These are phyloP conservation scores for Poa annua DNA, from an alignment of 176 grass and related monocot genomes.

Conservation along the genomic window DNA sequence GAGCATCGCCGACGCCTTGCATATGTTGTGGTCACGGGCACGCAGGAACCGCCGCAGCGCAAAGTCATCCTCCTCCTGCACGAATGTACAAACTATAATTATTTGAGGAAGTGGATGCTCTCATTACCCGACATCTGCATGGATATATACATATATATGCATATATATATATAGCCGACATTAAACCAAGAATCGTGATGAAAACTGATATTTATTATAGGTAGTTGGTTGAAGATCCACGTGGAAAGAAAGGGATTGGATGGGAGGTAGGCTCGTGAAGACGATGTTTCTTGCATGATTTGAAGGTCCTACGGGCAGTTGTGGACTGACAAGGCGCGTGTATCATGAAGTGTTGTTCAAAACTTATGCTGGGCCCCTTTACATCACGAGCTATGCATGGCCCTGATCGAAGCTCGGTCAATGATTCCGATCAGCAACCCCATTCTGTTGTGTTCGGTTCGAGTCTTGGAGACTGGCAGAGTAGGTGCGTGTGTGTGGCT, in stretches of 20 bases:
- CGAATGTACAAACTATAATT: too few relatives aligned
- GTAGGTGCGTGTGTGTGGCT: too few relatives aligned
- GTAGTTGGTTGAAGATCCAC: background rate
- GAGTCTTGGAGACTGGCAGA: too few relatives aligned
- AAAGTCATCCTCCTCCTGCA: conserved; percentile 63
- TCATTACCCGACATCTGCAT: background rate
- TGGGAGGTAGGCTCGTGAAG: background rate
- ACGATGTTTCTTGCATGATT: background rate
- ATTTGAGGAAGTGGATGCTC: background rate
- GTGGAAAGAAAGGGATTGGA: background rate
- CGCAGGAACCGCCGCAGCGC: conserved; percentile 65
- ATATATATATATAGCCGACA: background rate
- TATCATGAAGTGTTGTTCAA: background rate
- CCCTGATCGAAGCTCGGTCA: background rate
- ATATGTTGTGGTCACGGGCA: conserved; percentile 51
- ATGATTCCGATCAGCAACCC: background rate
- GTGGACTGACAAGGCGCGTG: background rate
- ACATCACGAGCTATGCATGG: background rate
- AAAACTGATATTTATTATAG: background rate
- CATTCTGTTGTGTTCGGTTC: background rate
- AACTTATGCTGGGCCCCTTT: background rate
- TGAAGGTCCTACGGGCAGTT: background rate
- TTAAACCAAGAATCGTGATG: too few relatives aligned
- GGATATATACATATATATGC: too few relatives aligned
- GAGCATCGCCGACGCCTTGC: conserved; percentile 64